phyloP scores from a whole-genome alignment of 2,329 filamentous ascomycete species.

The Septoria petroselini region DNA sequence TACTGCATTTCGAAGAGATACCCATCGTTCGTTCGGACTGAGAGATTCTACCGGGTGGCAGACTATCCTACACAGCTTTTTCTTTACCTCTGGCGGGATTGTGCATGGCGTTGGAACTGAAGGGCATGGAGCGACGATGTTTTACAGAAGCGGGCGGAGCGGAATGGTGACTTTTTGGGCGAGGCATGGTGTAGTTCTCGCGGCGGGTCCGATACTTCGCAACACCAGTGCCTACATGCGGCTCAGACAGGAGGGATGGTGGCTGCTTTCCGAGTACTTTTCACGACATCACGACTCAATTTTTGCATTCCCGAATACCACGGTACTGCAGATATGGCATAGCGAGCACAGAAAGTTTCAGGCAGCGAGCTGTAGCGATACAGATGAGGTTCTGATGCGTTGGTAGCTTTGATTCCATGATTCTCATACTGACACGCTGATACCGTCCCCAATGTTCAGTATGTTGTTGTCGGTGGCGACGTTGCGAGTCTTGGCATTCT shows the following conservation, averaged over 20 bases:
- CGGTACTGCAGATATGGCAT: constrained; percentile 4
- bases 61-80: constrained; percentile 13
- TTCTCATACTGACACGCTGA: too few species aligned
- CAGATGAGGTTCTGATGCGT: constrained; percentile 5
- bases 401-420: too few species aligned
- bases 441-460: too few species aligned
- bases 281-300: constrained; percentile 15
- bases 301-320: not conserved
- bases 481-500: too few species aligned
- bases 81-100: constrained; percentile 1
- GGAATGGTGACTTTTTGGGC: not conserved
- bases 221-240: not conserved
- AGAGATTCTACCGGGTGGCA: constrained; percentile 6
- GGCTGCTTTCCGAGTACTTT: not conserved
- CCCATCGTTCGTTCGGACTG: constrained; percentile 14
- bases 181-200: constrained; percentile 2
- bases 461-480: too few species aligned
- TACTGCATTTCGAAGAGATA: constrained; percentile 21
- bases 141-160: constrained; percentile 8
- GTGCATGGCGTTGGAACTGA: constrained; percentile 12
- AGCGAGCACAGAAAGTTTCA: constrained; percentile 3
- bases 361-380: constrained; percentile 1
- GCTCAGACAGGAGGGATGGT: constrained; percentile 5
- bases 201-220: constrained; percentile 8
- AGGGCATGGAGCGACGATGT: not conserved